Conservation (phyloP, 2,329 filamentous ascomycete species). For the Botrytis sinoallii region DNA sequence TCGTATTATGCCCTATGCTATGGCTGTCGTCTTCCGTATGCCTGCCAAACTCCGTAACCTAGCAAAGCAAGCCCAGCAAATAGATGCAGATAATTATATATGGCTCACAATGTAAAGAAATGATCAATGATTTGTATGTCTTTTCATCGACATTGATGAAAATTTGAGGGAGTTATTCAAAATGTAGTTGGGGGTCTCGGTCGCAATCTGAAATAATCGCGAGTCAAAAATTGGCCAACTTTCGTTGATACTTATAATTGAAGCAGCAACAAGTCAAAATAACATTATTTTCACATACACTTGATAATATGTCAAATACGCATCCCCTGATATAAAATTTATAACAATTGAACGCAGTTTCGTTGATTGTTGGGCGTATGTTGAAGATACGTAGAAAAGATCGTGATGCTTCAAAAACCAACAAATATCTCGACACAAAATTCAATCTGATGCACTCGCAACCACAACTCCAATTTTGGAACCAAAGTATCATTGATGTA, state of each 20-base stretch:
- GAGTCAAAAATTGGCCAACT: constrained; percentile 12
- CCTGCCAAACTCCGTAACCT: neutral
- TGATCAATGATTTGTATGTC: neutral
- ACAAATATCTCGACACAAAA: neutral
- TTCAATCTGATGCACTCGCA: constrained; percentile 13
- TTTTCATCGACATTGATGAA: neutral
- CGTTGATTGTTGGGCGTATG: neutral
- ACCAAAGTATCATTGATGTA: neutral
- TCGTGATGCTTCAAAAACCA: constrained; percentile 16
- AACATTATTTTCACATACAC: neutral
- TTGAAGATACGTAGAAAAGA: constrained; percentile 9
- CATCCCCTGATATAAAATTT: neutral
- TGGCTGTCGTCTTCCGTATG: neutral
- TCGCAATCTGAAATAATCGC: constrained; percentile 13
- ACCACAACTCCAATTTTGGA: constrained; percentile 3
- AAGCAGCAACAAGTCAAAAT: neutral
- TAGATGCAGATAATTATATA: neutral
- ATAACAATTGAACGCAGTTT: neutral
- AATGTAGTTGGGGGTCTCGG: constrained; percentile 3
- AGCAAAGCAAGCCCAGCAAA: neutral
- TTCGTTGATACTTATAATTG: neutral
- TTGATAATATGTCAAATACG: constrained; percentile 16
- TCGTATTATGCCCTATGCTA: neutral
- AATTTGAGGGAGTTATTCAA: neutral
- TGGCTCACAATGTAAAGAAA: neutral